These are phyloP conservation scores for Lodderomyces theae DNA, from an alignment of 1,139 yeast genomes.

Conservation along the genomic window DNA sequence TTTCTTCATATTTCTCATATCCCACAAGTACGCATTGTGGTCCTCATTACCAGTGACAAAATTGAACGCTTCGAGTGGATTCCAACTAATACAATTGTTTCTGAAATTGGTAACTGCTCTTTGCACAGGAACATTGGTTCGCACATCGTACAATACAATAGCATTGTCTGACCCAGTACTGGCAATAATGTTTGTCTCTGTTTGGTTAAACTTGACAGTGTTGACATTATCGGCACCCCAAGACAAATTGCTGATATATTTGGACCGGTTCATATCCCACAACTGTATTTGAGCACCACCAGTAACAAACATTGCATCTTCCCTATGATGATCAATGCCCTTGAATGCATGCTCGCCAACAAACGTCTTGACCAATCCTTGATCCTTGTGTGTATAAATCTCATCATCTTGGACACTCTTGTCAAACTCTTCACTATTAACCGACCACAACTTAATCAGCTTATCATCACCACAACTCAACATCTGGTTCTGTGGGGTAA, in stretches of 20 bases:
- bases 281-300: slow-evolving; percentile 87
- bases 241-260: slow-evolving; percentile 71
- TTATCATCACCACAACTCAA: slow-evolving; percentile 91
- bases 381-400: slow-evolving; percentile 28
- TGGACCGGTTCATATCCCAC: slow-evolving; percentile 84
- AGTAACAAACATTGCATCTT: slow-evolving; percentile 75
- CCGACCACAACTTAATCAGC: slow-evolving; percentile 81
- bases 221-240: slow-evolving; percentile 97
- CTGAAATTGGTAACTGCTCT: slow-evolving; percentile 80
- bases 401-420: slow-evolving; percentile 32
- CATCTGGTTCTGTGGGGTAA: slow-evolving; percentile 61
- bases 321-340: slow-evolving; percentile 82
- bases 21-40: slow-evolving; percentile 92
- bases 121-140: slow-evolving; percentile 92
- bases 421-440: slow-evolving; percentile 43
- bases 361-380: slow-evolving; percentile 69
- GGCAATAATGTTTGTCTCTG: slow-evolving; percentile 87
- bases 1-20: slow-evolving; percentile 84
- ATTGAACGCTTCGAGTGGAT: slow-evolving; percentile 95
- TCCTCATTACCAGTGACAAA: slow-evolving; percentile 94
- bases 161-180: slow-evolving; percentile 82
- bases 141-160: slow-evolving; percentile 81
- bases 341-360: slow-evolving; percentile 83
- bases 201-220: slow-evolving; percentile 80
- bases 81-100: slow-evolving; percentile 89